Evolutionary conservation across 768 basidiomycete genomes (phyloP).

Genomic region (Tulasnella sp.): DNA sequence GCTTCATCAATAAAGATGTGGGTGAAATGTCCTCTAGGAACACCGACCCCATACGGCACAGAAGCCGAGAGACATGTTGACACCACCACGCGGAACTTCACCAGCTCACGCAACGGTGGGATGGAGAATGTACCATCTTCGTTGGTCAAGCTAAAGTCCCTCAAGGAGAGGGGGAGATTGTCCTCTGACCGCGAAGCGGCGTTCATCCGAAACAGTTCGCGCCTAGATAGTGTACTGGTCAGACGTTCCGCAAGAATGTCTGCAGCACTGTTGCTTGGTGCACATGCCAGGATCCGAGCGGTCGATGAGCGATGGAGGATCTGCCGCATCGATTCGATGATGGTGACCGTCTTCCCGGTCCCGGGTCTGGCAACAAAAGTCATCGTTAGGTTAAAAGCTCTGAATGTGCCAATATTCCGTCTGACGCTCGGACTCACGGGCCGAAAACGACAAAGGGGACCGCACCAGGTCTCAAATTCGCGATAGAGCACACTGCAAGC

Average conservation of each 20-base stretch:
- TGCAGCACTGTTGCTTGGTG: slow-evolving; percentile 58
- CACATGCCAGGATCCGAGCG: slow-evolving; percentile 47
- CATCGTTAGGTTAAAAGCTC: neutral
- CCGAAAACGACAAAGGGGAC: slow-evolving; percentile 51
- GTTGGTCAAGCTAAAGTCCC: slow-evolving; percentile 32
- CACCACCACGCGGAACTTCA: slow-evolving; percentile 40
- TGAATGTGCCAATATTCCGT: neutral
- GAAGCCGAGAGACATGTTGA: slow-evolving; percentile 47
- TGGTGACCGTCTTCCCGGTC: slow-evolving; percentile 57
- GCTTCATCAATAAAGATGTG: slow-evolving; percentile 60
- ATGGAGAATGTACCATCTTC: slow-evolving; percentile 35
- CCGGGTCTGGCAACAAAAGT: slow-evolving; percentile 34
- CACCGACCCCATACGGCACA: slow-evolving; percentile 37
- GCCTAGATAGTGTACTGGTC: neutral
- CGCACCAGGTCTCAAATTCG: slow-evolving; percentile 36
- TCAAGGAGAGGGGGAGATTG: slow-evolving; percentile 32
- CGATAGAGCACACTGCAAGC: slow-evolving; percentile 40
- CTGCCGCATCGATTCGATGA: slow-evolving; percentile 52
- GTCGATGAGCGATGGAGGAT: slow-evolving; percentile 33
- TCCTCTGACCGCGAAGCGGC: slow-evolving; percentile 34
- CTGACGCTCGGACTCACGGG: slow-evolving; percentile 42
- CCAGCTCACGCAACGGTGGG: slow-evolving; percentile 32
- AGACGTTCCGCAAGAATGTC: slow-evolving; percentile 45
- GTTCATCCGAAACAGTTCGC: slow-evolving; percentile 44
- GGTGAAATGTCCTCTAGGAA: slow-evolving; percentile 42